Percentiles rank a stretch among this genome's conserved stretches.
Evolutionary conservation across 345 rosid genomes (phyloP).

Genomic region (Punica granatum): DNA sequence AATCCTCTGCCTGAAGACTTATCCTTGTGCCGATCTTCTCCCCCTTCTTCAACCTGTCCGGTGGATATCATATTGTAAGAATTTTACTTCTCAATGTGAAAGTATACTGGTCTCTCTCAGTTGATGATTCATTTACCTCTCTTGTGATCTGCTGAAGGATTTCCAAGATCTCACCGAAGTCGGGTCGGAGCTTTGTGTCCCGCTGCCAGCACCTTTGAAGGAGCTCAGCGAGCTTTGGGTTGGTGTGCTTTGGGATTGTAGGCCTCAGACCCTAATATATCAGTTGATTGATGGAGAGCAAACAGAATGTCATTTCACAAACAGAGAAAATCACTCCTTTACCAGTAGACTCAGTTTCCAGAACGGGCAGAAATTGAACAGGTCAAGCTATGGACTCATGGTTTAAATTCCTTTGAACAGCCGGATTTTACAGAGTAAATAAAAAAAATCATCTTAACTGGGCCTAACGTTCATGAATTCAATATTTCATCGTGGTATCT

Average conservation of each 20-base stretch:
- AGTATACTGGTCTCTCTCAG: neutral
- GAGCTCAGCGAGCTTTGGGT: slow-evolving; percentile 59
- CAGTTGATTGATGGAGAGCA: neutral
- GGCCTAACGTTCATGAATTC: no score
- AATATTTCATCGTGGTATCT: no score
- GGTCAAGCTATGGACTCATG: no score
- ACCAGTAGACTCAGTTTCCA: neutral
- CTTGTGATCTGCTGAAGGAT: slow-evolving; percentile 49
- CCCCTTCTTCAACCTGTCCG: slow-evolving; percentile 48
- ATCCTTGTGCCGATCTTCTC: slow-evolving; percentile 37
- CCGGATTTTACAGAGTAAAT: no score
- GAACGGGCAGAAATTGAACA: neutral
- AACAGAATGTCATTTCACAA: neutral
- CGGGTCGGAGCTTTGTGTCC: slow-evolving; percentile 73
- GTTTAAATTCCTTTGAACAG: no score
- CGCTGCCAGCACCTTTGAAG: slow-evolving; percentile 92
- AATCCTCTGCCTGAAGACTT: slow-evolving; percentile 35
- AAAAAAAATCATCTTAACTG: no score
- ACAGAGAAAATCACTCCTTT: neutral
- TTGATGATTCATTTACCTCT: slow-evolving; percentile 37
- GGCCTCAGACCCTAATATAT: slow-evolving; percentile 61
- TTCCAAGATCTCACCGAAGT: slow-evolving; percentile 65
- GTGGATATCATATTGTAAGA: slow-evolving; percentile 4
- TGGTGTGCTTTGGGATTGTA: slow-evolving; percentile 66
- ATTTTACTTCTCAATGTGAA: neutral